Base-by-base conservation (phyloP, 2,329 filamentous ascomycete genomes). In the Aureobasidium subglaciale region DNA sequence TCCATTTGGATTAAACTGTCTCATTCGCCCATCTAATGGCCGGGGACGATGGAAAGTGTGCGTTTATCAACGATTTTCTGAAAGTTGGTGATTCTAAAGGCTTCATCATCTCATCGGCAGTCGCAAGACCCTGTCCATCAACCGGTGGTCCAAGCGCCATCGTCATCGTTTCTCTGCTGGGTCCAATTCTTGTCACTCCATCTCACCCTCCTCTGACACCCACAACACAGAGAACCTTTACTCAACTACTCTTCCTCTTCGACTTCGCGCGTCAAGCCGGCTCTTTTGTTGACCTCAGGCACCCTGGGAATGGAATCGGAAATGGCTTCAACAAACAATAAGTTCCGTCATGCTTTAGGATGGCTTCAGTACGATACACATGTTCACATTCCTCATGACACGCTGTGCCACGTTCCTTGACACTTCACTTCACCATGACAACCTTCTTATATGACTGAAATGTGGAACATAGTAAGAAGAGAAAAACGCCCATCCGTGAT, bases 21-120 rank as follows among this genome's bases (percentile, higher is more conserved):
- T 5, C 25, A 48, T n/a, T 3, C 16, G 2, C 13, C 16, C 43
- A 34, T 48, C 20, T 25, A 30, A 48, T n/a, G 13, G 8, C 16
- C 16, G 27, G 25, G 30, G 13, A 34, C 25, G 30, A 48, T 25
- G 4, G 6, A 4, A 18, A 25, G 2, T 29, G 22, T 38, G 24
- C 29, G 24, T 30, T 22, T 10, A 20, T 38, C 9, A 25, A 34
- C 16, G 29, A 29, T 5, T 50, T 38, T 38, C n/a, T 20, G 6
- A 50, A 22, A 38, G 46, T 38, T 50, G 9, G 46, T 50, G 46
- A 9, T 50, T 38, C 46, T 38, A 32, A 50, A 25, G 46, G 32
- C 46, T 50, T 32, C 46, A 18, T 50, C 32, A 6, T 40, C 22
- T 7, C 37, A 11, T 40, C 37, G 37, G 37, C 37, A 40, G 16